Conservation (phyloP, 768 basidiomycete species). For the Auricularia sp. region DNA sequence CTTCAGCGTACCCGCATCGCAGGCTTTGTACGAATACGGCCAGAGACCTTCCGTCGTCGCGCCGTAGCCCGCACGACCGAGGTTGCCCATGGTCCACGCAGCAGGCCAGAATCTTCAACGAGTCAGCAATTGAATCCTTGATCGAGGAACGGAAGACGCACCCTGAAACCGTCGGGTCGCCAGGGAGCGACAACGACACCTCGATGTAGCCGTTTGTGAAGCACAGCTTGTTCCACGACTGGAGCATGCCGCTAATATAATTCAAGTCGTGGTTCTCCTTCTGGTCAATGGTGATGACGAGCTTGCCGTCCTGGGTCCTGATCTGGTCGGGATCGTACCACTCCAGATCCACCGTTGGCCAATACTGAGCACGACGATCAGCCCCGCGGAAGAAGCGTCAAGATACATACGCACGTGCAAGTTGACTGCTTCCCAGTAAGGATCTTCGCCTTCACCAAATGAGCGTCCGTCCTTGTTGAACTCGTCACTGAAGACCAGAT, state of each 20-base stretch:
- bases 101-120: slow-evolving; percentile 18
- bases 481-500: slow-evolving; percentile 84
- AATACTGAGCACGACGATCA: slow-evolving; percentile 35
- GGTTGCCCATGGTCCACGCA: slow-evolving; percentile 65
- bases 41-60: slow-evolving; percentile 79
- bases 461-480: slow-evolving; percentile 65
- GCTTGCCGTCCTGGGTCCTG: slow-evolving; percentile 65
- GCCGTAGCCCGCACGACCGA: slow-evolving; percentile 84
- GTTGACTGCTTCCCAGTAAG: slow-evolving; percentile 79
- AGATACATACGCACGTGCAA: slow-evolving; percentile 33
- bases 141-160: slow-evolving; percentile 69
- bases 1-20: slow-evolving; percentile 83
- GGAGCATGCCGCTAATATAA: slow-evolving; percentile 60
- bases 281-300: slow-evolving; percentile 74
- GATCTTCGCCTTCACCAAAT: slow-evolving; percentile 75
- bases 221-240: slow-evolving; percentile 91
- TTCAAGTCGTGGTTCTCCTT: slow-evolving; percentile 66
- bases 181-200: slow-evolving; percentile 67
- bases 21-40: slow-evolving; percentile 77
- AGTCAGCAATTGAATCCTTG: slow-evolving; percentile 4
- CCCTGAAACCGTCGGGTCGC: slow-evolving; percentile 48
- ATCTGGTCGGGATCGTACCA: slow-evolving; percentile 74
- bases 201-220: slow-evolving; percentile 91
- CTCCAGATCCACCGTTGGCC: slow-evolving; percentile 66
- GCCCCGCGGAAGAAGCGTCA: no score